These are phyloP conservation scores for Pichia occidentalis DNA, from an alignment of 805 yeast genomes.

Conservation along the genomic window DNA sequence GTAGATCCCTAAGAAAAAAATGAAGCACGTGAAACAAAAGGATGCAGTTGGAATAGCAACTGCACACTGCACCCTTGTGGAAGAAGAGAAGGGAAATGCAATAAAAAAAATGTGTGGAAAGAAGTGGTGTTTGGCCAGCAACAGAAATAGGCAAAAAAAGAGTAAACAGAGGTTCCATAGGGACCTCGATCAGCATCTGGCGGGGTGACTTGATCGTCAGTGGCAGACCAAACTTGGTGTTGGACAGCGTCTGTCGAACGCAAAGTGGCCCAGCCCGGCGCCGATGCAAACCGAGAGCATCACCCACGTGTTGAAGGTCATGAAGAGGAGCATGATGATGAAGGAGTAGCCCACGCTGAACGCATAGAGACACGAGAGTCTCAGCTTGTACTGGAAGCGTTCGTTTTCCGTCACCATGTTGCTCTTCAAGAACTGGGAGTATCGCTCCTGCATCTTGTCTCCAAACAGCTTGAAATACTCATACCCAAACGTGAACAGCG, in stretches of 20 bases:
- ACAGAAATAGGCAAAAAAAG: no score
- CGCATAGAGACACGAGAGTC: conserved; percentile 33
- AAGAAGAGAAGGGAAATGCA: background rate
- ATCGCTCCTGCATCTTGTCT: conserved; percentile 20
- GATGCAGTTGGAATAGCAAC: no score
- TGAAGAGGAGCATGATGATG: conserved; percentile 41
- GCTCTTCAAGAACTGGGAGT: conserved; percentile 4
- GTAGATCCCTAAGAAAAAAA: no score
- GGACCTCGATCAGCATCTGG: no score
- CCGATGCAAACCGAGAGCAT: conserved; percentile 40
- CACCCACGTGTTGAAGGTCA: conserved; percentile 43
- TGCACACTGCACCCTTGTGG: no score
- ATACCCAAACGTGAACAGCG: conserved; percentile 30
- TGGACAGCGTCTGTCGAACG: conserved; percentile 20
- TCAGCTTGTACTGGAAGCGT: conserved; percentile 21
- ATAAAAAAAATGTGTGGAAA: background rate
- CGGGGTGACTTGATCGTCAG: conserved; percentile 12
- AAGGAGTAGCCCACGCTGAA: conserved; percentile 38
- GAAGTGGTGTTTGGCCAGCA: no score
- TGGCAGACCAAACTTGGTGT: conserved; percentile 25
- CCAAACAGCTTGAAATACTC: conserved; percentile 31
- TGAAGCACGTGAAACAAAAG: no score
- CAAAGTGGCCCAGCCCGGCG: conserved; percentile 34
- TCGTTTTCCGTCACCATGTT: conserved; percentile 14
- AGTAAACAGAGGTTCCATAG: no score